These are phyloP conservation scores for Cutaneotrichosporon daszewskae DNA, from an alignment of 1,284 basidiomycete genomes.

Conservation along the genomic window DNA sequence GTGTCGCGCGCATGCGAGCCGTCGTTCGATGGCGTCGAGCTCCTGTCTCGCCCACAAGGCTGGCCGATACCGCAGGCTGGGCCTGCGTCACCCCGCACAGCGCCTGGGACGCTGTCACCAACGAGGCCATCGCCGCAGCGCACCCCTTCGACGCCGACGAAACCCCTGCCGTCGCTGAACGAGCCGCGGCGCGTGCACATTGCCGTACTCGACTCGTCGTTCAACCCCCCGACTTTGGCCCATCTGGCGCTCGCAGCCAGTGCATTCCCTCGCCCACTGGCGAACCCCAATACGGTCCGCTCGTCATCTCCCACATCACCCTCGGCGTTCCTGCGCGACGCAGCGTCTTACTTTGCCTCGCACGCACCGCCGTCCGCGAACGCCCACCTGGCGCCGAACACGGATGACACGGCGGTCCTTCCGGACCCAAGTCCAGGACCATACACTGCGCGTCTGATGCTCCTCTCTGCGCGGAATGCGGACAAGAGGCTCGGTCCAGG, in stretches of 20 bases:
- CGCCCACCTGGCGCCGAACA: not conserved
- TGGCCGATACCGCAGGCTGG: slow-evolving; percentile 23
- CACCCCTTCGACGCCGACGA: not conserved
- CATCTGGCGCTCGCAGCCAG: slow-evolving; percentile 68
- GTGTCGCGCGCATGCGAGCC: slow-evolving; percentile 6
- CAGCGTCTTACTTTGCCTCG: slow-evolving; percentile 2
- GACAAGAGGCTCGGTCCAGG: slow-evolving; percentile 69
- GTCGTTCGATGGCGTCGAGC: slow-evolving; percentile 18
- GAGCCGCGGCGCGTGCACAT: slow-evolving; percentile 28
- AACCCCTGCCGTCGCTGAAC: not conserved
- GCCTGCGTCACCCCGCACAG: not conserved
- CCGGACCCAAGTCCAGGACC: slow-evolving; percentile 24
- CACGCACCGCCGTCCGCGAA: not conserved
- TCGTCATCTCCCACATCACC: not conserved
- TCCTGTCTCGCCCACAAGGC: slow-evolving; percentile 25
- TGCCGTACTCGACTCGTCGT: slow-evolving; percentile 78
- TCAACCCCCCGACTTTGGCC: slow-evolving; percentile 86
- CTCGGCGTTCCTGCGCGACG: slow-evolving; percentile 2
- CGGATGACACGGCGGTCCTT: not conserved
- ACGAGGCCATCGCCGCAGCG: not conserved
- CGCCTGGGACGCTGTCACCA: not conserved
- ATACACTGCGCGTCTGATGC: slow-evolving; percentile 71
- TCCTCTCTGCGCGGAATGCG: slow-evolving; percentile 81
- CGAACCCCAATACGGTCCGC: slow-evolving; percentile 18
- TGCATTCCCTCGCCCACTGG: slow-evolving; percentile 17